These are phyloP conservation scores for Populus davidiana DNA, from an alignment of 345 rosid species.

Conservation along the genomic window DNA sequence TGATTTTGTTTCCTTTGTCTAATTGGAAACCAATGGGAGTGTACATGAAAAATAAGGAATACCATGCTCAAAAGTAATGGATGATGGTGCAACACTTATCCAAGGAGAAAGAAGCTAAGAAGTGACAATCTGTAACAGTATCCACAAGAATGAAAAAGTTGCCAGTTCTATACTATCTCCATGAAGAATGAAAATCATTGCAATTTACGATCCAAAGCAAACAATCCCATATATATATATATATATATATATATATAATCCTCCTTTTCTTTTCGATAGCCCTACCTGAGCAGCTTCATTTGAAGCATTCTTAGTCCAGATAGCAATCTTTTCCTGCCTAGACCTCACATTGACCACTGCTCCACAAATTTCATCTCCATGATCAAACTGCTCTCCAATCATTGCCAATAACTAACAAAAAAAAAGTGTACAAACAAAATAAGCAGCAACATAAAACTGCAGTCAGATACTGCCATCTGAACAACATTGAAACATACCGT, in stretches of 20 bases:
- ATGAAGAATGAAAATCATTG: background rate
- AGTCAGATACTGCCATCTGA: background rate
- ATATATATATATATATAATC: too few relatives aligned
- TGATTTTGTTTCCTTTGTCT: background rate
- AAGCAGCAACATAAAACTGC: background rate
- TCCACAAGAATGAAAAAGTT: background rate
- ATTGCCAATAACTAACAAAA: conserved; percentile 44
- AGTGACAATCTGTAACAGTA: background rate
- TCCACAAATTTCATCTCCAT: conserved; percentile 95
- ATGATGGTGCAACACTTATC: background rate
- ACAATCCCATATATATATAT: background rate
- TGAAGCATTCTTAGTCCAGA: conserved; percentile 92
- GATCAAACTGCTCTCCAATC: conserved; percentile 93
- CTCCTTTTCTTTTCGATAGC: background rate
- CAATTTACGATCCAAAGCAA: background rate
- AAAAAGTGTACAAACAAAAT: background rate
- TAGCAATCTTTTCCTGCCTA: conserved; percentile 61
- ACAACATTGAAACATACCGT: conserved; percentile 41
- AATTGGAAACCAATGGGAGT: too few relatives aligned
- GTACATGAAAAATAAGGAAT: background rate
- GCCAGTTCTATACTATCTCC: background rate
- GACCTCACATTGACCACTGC: conserved; percentile 71
- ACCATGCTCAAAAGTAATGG: background rate
- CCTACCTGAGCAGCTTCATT: conserved; percentile 87
- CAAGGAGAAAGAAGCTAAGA: background rate